phyloP scores from a whole-genome alignment of 805 yeast species.

The Cyberlindnera americana region DNA sequence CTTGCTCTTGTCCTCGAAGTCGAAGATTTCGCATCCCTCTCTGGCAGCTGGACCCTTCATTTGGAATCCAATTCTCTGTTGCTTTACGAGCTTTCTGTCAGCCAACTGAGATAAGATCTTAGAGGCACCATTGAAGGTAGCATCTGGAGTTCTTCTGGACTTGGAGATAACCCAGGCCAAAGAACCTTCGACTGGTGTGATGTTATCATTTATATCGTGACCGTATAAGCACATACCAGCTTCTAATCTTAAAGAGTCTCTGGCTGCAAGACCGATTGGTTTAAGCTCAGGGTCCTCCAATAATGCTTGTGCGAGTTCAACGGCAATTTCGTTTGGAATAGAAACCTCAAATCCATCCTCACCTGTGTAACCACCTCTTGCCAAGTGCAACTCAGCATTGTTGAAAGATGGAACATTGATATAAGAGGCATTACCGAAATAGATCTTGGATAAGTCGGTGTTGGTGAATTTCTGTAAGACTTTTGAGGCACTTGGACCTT shows the following conservation, averaged over 20 bases:
- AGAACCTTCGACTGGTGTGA: constrained; percentile 86
- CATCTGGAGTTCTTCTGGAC: constrained; percentile 50
- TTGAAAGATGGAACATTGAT: constrained; percentile 31
- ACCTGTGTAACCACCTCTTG: constrained; percentile 97
- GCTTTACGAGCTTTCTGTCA: constrained; percentile 53
- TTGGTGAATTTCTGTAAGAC: constrained; percentile 62
- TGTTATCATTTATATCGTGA: constrained; percentile 74
- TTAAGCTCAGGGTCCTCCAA: constrained; percentile 53
- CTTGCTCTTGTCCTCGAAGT: constrained; percentile 49
- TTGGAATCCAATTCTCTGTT: constrained; percentile 70
- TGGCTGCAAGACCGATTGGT: constrained; percentile 96
- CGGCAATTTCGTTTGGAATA: constrained; percentile 57
- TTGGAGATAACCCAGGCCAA: constrained; percentile 89
- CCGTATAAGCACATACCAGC: constrained; percentile 99
- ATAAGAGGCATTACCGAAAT: constrained; percentile 61
- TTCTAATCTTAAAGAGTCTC: constrained; percentile 92
- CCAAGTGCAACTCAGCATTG: constrained; percentile 58
- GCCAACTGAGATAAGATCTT: constrained; percentile 67
- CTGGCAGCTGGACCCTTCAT: constrained; percentile 91
- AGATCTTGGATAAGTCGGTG: constrained; percentile 53
- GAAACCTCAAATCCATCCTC: constrained; percentile 97
- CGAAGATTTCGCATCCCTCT: constrained; percentile 63
- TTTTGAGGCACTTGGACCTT: constrained; percentile 83
- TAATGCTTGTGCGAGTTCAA: constrained; percentile 57
- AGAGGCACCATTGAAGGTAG: constrained; percentile 71